Evolutionary conservation across 2,329 filamentous ascomycete genomes (phyloP).

Genomic region (Acephala macrosclerotiorum): DNA sequence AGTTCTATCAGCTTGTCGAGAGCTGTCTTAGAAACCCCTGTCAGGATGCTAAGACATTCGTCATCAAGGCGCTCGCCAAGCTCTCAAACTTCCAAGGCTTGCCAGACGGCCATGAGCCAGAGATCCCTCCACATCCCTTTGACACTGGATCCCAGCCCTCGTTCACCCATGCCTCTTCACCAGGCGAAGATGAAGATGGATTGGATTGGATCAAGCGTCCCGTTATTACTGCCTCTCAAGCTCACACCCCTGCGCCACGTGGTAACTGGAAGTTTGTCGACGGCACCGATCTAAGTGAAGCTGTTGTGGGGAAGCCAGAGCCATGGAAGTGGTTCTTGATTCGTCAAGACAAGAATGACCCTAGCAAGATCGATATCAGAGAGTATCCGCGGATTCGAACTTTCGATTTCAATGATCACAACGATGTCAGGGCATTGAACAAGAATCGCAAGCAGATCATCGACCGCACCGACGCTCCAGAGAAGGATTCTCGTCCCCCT

Average conservation of each 20-base stretch:
- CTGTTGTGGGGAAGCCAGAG: slow-evolving; percentile 14
- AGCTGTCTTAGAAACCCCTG: neutral
- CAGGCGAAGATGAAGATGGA: neutral
- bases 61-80: neutral
- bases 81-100: neutral
- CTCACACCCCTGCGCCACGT: neutral
- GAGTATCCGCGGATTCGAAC: slow-evolving; percentile 18
- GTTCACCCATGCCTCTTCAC: neutral
- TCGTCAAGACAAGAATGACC: slow-evolving; percentile 11
- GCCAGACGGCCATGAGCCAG: neutral
- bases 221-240: neutral
- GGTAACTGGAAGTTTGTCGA: slow-evolving; percentile 23
- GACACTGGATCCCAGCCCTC: no score
- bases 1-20: neutral
- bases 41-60: neutral
- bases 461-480: neutral
- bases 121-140: neutral
- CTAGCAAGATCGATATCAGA: slow-evolving; percentile 10
- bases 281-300: slow-evolving; percentile 14
- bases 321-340: slow-evolving; percentile 27
- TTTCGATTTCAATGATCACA: slow-evolving; percentile 25
- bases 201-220: neutral
- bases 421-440: slow-evolving; percentile 16
- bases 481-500: neutral
- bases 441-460: slow-evolving; percentile 20